Evolutionary conservation across 169 alveolate species (phyloP).

Genomic region (Plasmodium vinckei): DNA sequence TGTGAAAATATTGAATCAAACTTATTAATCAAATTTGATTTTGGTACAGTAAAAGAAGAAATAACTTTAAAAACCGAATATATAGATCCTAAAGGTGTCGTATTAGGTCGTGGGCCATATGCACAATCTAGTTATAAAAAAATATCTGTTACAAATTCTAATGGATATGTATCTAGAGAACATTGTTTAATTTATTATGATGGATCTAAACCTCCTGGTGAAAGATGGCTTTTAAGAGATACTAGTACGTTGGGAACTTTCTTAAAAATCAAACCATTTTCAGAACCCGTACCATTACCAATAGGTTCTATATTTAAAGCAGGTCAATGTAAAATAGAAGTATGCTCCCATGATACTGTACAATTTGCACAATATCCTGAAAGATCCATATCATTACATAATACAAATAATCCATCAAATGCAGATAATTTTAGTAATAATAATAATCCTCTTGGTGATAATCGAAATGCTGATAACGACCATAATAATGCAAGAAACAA

Average conservation of each 20-base stretch:
- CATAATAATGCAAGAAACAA: constrained; percentile 1
- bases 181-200: constrained; percentile 91
- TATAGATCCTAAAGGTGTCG: constrained; percentile 87
- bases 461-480: constrained; percentile 22
- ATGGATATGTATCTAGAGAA: constrained; percentile 92
- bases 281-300: constrained; percentile 86
- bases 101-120: constrained; percentile 90
- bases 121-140: constrained; percentile 84
- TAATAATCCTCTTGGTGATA: constrained; percentile 8
- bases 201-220: constrained; percentile 84
- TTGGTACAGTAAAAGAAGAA: constrained; percentile 63
- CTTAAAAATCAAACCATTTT: constrained; percentile 88
- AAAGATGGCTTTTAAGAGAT: constrained; percentile 90
- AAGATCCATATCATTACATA: constrained; percentile 68
- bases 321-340: constrained; percentile 92
- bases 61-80: constrained; percentile 79
- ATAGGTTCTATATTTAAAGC: constrained; percentile 89
- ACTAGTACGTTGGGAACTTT: constrained; percentile 92
- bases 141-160: constrained; percentile 86
- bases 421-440: background rate
- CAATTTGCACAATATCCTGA: constrained; percentile 71
- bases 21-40: constrained; percentile 54
- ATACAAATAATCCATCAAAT: constrained; percentile 19
- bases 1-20: constrained; percentile 60
- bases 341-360: constrained; percentile 78